Evolutionary conservation across 1,284 basidiomycete species (phyloP).

Genomic region (Melampsora americana): DNA sequence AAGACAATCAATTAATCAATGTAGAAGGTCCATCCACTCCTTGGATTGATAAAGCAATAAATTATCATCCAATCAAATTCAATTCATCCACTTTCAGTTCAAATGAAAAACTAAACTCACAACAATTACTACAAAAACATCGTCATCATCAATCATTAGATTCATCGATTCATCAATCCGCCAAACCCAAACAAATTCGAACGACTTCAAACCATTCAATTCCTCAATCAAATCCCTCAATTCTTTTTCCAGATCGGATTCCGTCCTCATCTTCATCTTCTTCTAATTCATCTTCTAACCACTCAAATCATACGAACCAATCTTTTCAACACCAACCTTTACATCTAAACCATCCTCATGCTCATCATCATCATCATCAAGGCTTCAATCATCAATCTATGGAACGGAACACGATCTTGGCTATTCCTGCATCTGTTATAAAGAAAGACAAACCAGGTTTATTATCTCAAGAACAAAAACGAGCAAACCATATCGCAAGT

Average conservation of each 20-base stretch:
- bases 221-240: conserved; percentile 3
- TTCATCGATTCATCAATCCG: neutral
- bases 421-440: no score
- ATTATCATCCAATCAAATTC: neutral
- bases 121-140: conserved; percentile 14
- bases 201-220: neutral
- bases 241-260: neutral
- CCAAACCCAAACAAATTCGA: neutral
- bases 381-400: conserved; percentile 17
- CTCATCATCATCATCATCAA: conserved; percentile 5
- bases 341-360: neutral
- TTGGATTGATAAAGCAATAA: neutral
- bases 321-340: neutral
- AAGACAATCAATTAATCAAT: neutral
- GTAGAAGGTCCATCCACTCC: neutral
- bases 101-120: conserved; percentile 7
- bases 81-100: neutral
- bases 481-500: conserved; percentile 41
- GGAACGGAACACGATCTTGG: conserved; percentile 2
- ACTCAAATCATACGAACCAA: conserved; percentile 2
- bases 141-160: conserved; percentile 31
- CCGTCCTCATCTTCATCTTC: neutral
- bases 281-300: neutral
- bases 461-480: conserved; percentile 36
- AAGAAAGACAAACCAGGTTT: no score